These are phyloP conservation scores for Gonium pectorale DNA, from an alignment of 139 green algal species.

Conservation along the genomic window DNA sequence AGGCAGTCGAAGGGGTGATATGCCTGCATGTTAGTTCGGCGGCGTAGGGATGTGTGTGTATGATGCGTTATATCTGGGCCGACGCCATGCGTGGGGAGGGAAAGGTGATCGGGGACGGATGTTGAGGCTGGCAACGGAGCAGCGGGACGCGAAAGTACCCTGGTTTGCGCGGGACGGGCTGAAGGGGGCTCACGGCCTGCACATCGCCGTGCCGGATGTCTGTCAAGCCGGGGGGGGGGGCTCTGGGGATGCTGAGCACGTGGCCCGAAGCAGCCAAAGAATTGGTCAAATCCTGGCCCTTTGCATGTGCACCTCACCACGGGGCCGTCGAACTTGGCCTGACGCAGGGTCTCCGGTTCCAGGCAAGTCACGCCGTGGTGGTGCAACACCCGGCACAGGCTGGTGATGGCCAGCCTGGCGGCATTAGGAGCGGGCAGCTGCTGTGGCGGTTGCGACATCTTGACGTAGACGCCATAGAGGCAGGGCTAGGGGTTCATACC, in stretches of 20 bases:
- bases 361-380: neutral
- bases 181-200: neutral
- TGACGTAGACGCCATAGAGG: neutral
- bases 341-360: slow-evolving; percentile 21
- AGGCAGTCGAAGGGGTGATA: no score
- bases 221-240: neutral
- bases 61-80: no score
- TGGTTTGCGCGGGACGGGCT: neutral
- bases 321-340: slow-evolving; percentile 31
- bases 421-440: slow-evolving; percentile 1
- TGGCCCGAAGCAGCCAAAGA: no score
- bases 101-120: no score
- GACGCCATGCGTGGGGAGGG: no score
- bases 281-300: neutral
- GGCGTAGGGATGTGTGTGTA: no score
- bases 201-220: neutral
- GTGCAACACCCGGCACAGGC: slow-evolving; percentile 7
- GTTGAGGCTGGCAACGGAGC: neutral
- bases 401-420: slow-evolving; percentile 10
- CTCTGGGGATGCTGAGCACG: neutral
- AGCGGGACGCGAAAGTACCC: neutral
- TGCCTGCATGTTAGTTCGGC: no score
- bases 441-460: neutral
- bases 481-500: no score
- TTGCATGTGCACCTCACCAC: slow-evolving; percentile 15